A percentile compares a stretch with the other conserved stretches of the same genome.
Evolutionary conservation across 371 early-diverging fungal genomes (phyloP).

Genomic region (Mortierella sp.): DNA sequence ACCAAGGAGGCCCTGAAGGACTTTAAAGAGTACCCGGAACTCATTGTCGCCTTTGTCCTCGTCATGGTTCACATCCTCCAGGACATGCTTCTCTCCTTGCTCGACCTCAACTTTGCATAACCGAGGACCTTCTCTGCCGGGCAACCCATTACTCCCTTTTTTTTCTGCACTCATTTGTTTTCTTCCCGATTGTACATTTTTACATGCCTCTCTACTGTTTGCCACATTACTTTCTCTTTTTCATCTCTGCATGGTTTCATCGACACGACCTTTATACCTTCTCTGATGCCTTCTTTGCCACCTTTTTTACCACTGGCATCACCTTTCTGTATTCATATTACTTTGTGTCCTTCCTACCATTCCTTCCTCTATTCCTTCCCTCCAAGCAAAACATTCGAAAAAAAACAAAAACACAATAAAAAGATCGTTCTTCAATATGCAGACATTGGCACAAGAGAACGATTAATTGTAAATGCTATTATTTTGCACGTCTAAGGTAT

Average conservation of each 20-base stretch:
- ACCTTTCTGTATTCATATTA: not conserved
- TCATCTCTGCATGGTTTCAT: not conserved
- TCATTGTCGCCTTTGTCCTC: constrained; percentile 74
- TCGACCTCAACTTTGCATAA: constrained; percentile 72
- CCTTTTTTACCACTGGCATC: not conserved
- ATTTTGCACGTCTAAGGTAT: no score
- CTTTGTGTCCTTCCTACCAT: not conserved
- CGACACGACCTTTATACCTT: not conserved
- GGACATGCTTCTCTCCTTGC: constrained; percentile 77
- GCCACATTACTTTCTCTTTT: not conserved
- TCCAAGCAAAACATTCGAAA: not conserved
- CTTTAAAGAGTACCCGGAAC: constrained; percentile 76
- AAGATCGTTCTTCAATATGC: no score
- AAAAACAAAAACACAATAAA: not conserved
- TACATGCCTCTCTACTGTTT: not conserved
- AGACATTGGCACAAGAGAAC: no score
- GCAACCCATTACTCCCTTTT: not conserved
- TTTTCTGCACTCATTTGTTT: not conserved
- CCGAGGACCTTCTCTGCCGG: not conserved
- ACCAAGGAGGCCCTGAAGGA: constrained; percentile 73
- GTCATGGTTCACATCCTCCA: constrained; percentile 81
- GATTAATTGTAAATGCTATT: no score
- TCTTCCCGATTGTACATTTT: not conserved
- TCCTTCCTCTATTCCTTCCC: no score
- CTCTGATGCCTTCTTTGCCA: no score